phyloP scores from a whole-genome alignment of 2,329 filamentous ascomycete genomes.

The Fusarium pininemorale region DNA sequence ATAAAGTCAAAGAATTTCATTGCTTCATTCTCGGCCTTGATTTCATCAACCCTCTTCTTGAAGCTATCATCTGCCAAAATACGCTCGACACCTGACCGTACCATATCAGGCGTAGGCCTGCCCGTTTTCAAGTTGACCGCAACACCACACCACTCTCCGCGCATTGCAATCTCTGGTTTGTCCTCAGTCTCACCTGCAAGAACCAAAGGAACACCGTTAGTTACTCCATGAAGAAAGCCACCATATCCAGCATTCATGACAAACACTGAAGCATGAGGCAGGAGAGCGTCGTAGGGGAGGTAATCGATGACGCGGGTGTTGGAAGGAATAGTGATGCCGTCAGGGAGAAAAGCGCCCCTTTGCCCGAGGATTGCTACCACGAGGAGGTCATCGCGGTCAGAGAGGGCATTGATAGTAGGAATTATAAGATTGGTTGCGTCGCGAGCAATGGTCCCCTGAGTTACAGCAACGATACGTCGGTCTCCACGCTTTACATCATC shows the following conservation, averaged over 20 bases:
- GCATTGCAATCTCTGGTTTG: constrained; percentile 53
- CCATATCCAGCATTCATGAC: constrained; percentile 61
- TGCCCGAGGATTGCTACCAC: constrained; percentile 47
- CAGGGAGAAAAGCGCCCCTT: constrained; percentile 37
- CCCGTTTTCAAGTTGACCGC: constrained; percentile 55
- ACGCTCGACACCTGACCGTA: constrained; percentile 45
- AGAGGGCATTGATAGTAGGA: constrained; percentile 56
- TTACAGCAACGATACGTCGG: constrained; percentile 56
- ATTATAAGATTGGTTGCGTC: constrained; percentile 54
- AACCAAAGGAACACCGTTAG: constrained; percentile 58
- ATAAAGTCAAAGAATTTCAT: constrained; percentile 38
- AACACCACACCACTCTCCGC: constrained; percentile 55
- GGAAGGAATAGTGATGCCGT: constrained; percentile 44
- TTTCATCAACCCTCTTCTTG: constrained; percentile 44
- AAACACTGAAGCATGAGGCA: constrained; percentile 56
- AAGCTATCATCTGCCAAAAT: constrained; percentile 45
- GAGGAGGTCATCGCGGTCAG: constrained; percentile 50
- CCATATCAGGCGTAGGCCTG: constrained; percentile 41
- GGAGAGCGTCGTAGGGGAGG: constrained; percentile 57
- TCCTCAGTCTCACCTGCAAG: constrained; percentile 54
- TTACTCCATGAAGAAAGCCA: constrained; percentile 55
- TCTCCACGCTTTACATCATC: constrained; percentile 48
- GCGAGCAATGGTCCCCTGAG: constrained; percentile 57
- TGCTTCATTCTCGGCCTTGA: constrained; percentile 47
- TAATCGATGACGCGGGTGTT: constrained; percentile 59